Conservation (phyloP, 1,284 basidiomycete species). For the Meripilus lineatus region DNA sequence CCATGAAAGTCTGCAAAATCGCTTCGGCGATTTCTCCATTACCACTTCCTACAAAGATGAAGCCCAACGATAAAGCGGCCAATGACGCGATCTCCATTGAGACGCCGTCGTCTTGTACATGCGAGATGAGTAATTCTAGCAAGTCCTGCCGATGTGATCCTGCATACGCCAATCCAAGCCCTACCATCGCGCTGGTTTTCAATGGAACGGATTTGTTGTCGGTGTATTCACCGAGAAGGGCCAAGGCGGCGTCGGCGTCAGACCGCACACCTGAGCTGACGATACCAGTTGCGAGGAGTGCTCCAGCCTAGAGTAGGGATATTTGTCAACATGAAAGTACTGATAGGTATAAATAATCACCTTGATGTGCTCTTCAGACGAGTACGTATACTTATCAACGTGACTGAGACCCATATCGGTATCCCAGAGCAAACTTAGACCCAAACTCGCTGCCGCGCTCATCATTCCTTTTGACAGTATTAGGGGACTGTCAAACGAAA, state of each 20-base stretch:
- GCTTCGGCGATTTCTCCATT: constrained; percentile 91
- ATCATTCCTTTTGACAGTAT: too few species aligned
- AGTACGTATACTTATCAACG: constrained; percentile 98
- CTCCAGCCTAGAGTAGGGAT: constrained; percentile 63
- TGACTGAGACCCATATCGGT: constrained; percentile 92
- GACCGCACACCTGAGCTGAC: constrained; percentile 88
- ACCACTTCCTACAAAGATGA: constrained; percentile 94
- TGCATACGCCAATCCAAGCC: constrained; percentile 90
- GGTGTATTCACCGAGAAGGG: constrained; percentile 88
- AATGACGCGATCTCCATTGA: constrained; percentile 91
- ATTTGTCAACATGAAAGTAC: neutral
- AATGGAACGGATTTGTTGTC: constrained; percentile 84
- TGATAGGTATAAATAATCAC: constrained; percentile 26
- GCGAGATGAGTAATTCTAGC: constrained; percentile 71
- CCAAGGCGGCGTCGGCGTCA: constrained; percentile 92
- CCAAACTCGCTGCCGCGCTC: constrained; percentile 92
- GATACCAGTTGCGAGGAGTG: constrained; percentile 92
- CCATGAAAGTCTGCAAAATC: constrained; percentile 93
- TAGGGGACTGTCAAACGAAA: constrained; percentile 3
- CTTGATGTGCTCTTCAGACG: constrained; percentile 95
- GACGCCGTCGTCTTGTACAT: constrained; percentile 73
- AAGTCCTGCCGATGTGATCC: constrained; percentile 91
- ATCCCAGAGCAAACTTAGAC: constrained; percentile 94
- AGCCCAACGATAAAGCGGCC: constrained; percentile 86
- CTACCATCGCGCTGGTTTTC: constrained; percentile 87